Base-by-base conservation (phyloP, 176 grass and related monocot species). In the Oryza australiensis region DNA sequence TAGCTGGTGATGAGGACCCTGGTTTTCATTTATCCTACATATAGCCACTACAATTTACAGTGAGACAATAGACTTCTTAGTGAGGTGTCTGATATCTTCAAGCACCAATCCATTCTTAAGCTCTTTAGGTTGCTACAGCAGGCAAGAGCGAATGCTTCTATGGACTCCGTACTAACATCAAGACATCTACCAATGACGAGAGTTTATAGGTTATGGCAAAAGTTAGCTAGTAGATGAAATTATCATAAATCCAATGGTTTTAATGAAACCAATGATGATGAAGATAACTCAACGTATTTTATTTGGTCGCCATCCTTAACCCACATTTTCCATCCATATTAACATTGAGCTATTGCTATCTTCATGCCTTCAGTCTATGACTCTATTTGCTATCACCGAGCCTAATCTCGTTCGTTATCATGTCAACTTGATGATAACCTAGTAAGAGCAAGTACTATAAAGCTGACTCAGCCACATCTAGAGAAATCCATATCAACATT, bases 171-270 rank as follows among this genome's bases (percentile, higher is more conserved):
- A 12, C 76, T 88, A 67, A 95, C 60, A 81, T 91, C 66, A 57
- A 5, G 75, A 43, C 92, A 98, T 66, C 90, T 88, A 57, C 87
- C 76, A 34, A 93, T 93, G 20, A 93, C 80, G 32, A 95, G 84
- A 23, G 59, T 84, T 75, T 98, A 86, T 49, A 95, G 64, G 71
- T 91, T 93, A 26, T 55, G 80, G 82, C 92, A 98, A 41, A 80
- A 93, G 67, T 87, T 83, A 62, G 92, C 84, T 75, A 91, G 57
- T 51, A 87, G 40, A 95, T 90, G 16, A 88, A 91, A 30, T 76
- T 79, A 74, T 98, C 87, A 40, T 90, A 82, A 98, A 51, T 91
- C 90, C 73, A 85, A 76, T 45, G 95, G 38, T 70, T 95, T 98
- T 49, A 95, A 37, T 67, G 85, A 86, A 23, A 91, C 26, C 73